phyloP scores from a whole-genome alignment of 257 asterid genomes.

The Paulownia fortunei region DNA sequence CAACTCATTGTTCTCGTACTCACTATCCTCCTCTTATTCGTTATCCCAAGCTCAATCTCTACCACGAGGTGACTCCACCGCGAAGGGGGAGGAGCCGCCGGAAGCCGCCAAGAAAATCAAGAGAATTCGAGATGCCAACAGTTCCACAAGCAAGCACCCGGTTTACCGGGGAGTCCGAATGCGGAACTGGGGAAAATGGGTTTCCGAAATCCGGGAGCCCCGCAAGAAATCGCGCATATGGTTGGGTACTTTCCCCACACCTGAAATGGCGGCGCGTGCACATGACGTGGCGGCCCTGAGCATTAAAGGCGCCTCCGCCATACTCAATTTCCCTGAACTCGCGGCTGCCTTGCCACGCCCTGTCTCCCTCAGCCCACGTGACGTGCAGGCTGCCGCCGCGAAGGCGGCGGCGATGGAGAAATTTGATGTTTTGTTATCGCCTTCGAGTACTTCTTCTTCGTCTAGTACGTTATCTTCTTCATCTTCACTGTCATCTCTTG shows the following conservation, averaged over 20 bases:
- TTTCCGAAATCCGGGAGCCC: conserved; percentile 63
- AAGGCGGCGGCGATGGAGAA: conserved; percentile 58
- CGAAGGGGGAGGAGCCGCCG: conserved; percentile 14
- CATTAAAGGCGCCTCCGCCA: conserved; percentile 49
- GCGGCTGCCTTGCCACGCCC: conserved; percentile 50
- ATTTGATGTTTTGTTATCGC: conserved; percentile 30
- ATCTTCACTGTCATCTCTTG: conserved; percentile 52
- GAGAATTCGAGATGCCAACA: conserved; percentile 44
- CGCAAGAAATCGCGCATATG: conserved; percentile 59
- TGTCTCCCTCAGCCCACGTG: conserved; percentile 52
- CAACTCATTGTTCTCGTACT: background rate
- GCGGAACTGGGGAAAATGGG: conserved; percentile 67
- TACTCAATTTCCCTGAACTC: conserved; percentile 49
- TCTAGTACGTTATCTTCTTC: conserved; percentile 15
- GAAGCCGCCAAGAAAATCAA: conserved; percentile 39
- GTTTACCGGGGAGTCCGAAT: conserved; percentile 55
- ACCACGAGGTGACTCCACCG: background rate
- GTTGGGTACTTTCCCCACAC: conserved; percentile 57
- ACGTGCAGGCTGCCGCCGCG: conserved; percentile 56
- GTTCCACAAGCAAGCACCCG: conserved; percentile 41
- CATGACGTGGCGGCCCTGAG: conserved; percentile 59
- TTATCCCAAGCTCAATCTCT: background rate
- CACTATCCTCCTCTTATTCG: background rate
- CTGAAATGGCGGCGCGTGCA: conserved; percentile 70
- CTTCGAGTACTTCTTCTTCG: conserved; percentile 26